A percentile compares a stretch with the other conserved stretches of the same genome.
These are phyloP conservation scores for Stachybotrys chartarum DNA, from an alignment of 2,329 filamentous ascomycete species.

Conservation along the genomic window DNA sequence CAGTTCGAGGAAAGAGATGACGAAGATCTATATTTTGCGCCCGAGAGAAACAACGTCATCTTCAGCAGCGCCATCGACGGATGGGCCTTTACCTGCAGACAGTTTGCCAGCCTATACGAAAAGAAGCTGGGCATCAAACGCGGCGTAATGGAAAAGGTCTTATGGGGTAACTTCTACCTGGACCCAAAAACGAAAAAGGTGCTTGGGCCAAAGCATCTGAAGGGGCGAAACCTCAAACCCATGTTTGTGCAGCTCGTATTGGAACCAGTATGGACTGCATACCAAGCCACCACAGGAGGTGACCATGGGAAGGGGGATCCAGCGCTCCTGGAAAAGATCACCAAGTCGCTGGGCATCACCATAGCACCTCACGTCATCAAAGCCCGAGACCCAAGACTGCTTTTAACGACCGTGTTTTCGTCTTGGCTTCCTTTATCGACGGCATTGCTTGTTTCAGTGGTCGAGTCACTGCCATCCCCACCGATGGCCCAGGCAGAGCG, in stretches of 20 bases:
- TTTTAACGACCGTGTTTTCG: conserved; percentile 81
- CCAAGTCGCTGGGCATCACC: conserved; percentile 78
- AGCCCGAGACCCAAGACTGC: conserved; percentile 73
- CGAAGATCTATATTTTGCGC: conserved; percentile 95
- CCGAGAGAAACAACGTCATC: conserved; percentile 98
- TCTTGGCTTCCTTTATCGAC: conserved; percentile 91
- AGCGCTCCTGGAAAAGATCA: conserved; percentile 83
- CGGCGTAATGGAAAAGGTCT: conserved; percentile 77
- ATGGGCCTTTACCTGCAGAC: conserved; percentile 96
- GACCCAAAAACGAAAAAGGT: conserved; percentile 97
- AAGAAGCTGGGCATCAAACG: conserved; percentile 96
- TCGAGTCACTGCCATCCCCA: conserved; percentile 87
- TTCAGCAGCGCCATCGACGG: conserved; percentile 96
- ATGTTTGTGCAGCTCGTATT: conserved; percentile 97
- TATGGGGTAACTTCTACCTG: conserved; percentile 95
- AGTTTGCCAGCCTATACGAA: conserved; percentile 90
- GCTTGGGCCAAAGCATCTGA: conserved; percentile 83
- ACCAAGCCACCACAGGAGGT: conserved; percentile 80
- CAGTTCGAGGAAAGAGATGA: conserved; percentile 89
- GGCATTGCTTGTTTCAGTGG: conserved; percentile 84
- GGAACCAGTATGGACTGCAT: conserved; percentile 93
- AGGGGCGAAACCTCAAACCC: conserved; percentile 83
- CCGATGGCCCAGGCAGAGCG: conserved; percentile 70
- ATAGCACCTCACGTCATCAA: conserved; percentile 79
- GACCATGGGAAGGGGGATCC: conserved; percentile 79